Percentiles rank a stretch among this genome's conserved stretches.
Conservation (phyloP, 2,329 filamentous ascomycete genomes). For the Fusarium luffae region DNA sequence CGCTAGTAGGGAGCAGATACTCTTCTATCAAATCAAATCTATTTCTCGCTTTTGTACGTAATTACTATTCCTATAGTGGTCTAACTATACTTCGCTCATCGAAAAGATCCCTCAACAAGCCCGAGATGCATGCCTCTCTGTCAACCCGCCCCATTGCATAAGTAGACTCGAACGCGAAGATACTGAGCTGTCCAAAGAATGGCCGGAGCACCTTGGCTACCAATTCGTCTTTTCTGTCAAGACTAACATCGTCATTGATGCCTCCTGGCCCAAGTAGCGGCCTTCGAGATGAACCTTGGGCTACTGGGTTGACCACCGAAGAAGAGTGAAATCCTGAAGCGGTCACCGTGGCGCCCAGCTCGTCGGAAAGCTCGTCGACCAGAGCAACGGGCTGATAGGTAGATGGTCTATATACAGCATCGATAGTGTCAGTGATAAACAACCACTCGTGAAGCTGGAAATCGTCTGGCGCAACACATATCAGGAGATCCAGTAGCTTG, state of each 20-base stretch:
- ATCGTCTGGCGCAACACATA: constrained; percentile 89
- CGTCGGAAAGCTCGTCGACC: constrained; percentile 85
- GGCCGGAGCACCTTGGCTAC: constrained; percentile 83
- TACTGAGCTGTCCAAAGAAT: constrained; percentile 92
- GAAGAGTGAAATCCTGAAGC: constrained; percentile 51
- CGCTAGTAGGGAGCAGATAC: constrained; percentile 16
- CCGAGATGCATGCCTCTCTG: constrained; percentile 69
- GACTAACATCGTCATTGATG: constrained; percentile 64
- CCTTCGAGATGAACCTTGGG: constrained; percentile 53
- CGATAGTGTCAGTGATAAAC: constrained; percentile 95
- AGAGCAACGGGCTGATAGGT: constrained; percentile 77
- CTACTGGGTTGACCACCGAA: constrained; percentile 52
- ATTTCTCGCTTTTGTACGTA: constrained; percentile 1
- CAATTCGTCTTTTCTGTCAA: constrained; percentile 74
- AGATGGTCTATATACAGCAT: constrained; percentile 86
- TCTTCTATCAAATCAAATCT: constrained; percentile 32
- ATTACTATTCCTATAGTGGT: constrained; percentile 57
- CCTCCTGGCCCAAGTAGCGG: constrained; percentile 64
- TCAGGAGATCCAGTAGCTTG: constrained; percentile 90
- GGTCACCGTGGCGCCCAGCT: constrained; percentile 65
- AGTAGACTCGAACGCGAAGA: constrained; percentile 90
- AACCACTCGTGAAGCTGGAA: constrained; percentile 99
- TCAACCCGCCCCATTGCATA: constrained; percentile 85
- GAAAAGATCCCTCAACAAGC: constrained; percentile 79
- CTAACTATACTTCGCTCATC: constrained; percentile 77